Evolutionary conservation across 345 rosid genomes (phyloP), one percentile per base, ranked within the genome.

Genomic region (Sisymbrium altissimum): DNA sequence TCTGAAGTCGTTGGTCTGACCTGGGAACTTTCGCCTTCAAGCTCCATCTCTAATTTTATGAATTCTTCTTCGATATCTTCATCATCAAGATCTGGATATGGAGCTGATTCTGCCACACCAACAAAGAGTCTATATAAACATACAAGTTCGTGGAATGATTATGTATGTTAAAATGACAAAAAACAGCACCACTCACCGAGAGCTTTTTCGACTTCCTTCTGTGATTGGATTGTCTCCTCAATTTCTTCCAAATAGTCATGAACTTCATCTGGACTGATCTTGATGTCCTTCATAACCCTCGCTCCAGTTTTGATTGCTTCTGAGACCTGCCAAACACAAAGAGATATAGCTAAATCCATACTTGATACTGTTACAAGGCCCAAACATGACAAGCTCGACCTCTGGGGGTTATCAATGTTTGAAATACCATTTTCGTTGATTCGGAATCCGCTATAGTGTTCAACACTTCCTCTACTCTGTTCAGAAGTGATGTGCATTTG

Each of bases 231-330:
- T 66, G 77, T 71, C 78, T 89, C 97, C 61, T 89, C 88, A 18
- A 94, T 79, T 79, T 89, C 91, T 71, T 87, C 96, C 60, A 91
- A 69, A 75, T 84, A 94, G 19, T 75, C 78, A 71, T 94, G 86
- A 64, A 91, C 88, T 71, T 94, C 97, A 68, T 89, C 96, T 62
- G 83, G 83, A 69, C 85, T 88, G 77, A 89, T 83, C 80, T 72
- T 83, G 71, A 81, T 84, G 70, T 84, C 82, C 77, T 91, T 88
- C 69, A 89, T 86, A 53, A 83, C 95, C 79, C 36, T 88, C 40
- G 90, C 92, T 72, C 97, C 98, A 44, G 89, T 85, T 78, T 84
- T 85, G 62, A 94, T 82, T 35, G 93, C 97, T 79, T 89, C 97
- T 29, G 90, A 71, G 49, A 91, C 97, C 96, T 94, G 81, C 56